These are phyloP conservation scores for Opeltia flavorubescens DNA, from an alignment of 495 filamentous ascomycete genomes.

Conservation along the genomic window DNA sequence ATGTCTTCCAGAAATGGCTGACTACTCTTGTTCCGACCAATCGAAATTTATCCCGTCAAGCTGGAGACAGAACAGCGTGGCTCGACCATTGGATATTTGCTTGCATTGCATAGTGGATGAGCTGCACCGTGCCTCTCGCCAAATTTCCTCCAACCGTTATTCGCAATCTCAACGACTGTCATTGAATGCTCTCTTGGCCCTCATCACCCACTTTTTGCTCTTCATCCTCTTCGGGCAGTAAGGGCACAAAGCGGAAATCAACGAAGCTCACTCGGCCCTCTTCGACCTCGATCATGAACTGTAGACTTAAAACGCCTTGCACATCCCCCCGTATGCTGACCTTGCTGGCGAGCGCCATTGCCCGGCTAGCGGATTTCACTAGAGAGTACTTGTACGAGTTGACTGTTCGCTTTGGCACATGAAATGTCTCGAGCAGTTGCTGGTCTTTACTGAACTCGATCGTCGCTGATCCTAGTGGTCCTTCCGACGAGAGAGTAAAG, in stretches of 20 bases:
- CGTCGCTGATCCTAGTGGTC: conserved; percentile 62
- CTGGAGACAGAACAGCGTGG: too few relatives aligned
- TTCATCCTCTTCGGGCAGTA: conserved; percentile 46
- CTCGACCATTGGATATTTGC: background rate
- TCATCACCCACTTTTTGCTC: conserved; percentile 27
- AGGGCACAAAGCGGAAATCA: conserved; percentile 65
- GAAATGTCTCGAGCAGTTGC: conserved; percentile 65
- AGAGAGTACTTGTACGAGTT: conserved; percentile 64
- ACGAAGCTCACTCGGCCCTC: conserved; percentile 46
- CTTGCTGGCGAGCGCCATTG: conserved; percentile 83
- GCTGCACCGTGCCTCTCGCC: background rate
- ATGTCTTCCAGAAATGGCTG: too few relatives aligned
- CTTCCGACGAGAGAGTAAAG: conserved; percentile 58
- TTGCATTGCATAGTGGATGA: background rate
- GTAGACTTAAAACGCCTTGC: conserved; percentile 81
- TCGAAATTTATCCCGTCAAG: too few relatives aligned
- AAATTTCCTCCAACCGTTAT: background rate
- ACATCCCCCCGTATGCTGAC: conserved; percentile 79
- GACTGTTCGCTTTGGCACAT: conserved; percentile 29
- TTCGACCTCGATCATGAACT: conserved; percentile 78
- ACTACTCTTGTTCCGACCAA: too few relatives aligned
- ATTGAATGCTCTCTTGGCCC: too few relatives aligned
- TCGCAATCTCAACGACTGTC: too few relatives aligned
- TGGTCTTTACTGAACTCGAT: conserved; percentile 72
- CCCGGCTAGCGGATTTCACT: conserved; percentile 67